A percentile compares a stretch with the other conserved stretches of the same genome.
phyloP scores from a whole-genome alignment of 2,329 filamentous ascomycete species.

The Aureobasidium subglaciale region DNA sequence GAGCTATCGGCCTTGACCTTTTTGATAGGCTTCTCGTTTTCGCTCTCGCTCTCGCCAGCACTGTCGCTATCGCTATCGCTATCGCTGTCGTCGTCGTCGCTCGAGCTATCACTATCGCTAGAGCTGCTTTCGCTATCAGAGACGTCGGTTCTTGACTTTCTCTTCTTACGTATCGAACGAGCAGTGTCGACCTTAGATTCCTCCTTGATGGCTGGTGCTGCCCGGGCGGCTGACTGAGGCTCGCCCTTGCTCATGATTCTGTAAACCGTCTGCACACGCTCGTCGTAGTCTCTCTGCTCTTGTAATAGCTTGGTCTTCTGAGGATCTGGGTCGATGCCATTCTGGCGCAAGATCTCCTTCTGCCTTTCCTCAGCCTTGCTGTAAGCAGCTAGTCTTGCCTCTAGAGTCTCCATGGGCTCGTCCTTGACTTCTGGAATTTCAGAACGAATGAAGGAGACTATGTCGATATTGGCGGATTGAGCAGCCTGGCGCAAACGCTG shows the following conservation, averaged over 20 bases:
- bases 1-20: no score
- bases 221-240: conserved; percentile 2
- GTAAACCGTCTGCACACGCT: conserved; percentile 24
- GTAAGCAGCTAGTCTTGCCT: conserved; percentile 30
- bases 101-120: neutral
- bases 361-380: conserved; percentile 31
- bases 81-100: conserved; percentile 8
- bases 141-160: conserved; percentile 29
- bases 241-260: conserved; percentile 18
- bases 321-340: conserved; percentile 19
- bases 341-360: conserved; percentile 25
- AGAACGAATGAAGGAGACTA: conserved; percentile 8
- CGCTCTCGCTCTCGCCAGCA: no score
- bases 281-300: conserved; percentile 29
- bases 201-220: neutral
- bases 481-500: conserved; percentile 62
- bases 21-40: neutral
- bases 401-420: conserved; percentile 28
- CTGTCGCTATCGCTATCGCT: conserved; percentile 17
- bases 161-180: conserved; percentile 20
- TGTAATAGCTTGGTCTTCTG: conserved; percentile 27
- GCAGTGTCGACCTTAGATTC: conserved; percentile 2
- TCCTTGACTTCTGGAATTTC: conserved; percentile 12
- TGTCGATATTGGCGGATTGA: conserved; percentile 51
- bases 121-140: conserved; percentile 19